A percentile compares a stretch with the other conserved stretches of the same genome.
Evolutionary conservation across 495 filamentous ascomycete genomes (phyloP).

Genomic region (Peziza echinospora): DNA sequence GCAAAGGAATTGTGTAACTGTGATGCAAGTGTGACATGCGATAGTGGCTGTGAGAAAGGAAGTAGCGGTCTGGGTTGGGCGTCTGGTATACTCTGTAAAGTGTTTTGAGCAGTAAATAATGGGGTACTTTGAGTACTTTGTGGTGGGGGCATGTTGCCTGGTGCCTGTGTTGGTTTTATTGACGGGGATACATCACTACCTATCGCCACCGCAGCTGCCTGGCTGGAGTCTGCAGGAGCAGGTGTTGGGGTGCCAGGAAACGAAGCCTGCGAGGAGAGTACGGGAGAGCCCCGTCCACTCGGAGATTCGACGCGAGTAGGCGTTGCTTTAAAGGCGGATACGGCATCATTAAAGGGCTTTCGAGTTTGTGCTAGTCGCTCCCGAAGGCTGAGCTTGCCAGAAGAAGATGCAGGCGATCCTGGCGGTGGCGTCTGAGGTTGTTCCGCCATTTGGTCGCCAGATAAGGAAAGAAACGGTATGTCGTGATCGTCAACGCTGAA

Average conservation of each 20-base stretch:
- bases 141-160: not conserved
- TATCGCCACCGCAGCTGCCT: not conserved
- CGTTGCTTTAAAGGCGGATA: not conserved
- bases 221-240: not conserved
- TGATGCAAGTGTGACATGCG: not conserved
- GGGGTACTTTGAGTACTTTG: not conserved
- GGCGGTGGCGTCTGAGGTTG: not conserved
- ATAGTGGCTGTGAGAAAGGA: not conserved
- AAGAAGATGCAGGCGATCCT: not conserved
- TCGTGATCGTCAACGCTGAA: not conserved
- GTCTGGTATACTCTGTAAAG: not conserved
- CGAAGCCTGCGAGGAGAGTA: not conserved
- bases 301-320: not conserved
- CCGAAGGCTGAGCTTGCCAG: not conserved
- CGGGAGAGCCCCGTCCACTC: not conserved
- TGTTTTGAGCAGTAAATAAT: not conserved
- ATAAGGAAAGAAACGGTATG: not conserved
- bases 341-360: not conserved
- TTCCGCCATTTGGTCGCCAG: not conserved
- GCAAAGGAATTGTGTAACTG: not conserved
- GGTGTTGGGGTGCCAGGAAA: no score
- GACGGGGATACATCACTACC: not conserved
- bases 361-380: not conserved
- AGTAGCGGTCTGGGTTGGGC: not conserved
- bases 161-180: not conserved